Percentiles rank a stretch among this genome's conserved stretches.
Evolutionary conservation across 169 alveolate genomes (phyloP).

Genomic region (Condylostoma magnum): DNA sequence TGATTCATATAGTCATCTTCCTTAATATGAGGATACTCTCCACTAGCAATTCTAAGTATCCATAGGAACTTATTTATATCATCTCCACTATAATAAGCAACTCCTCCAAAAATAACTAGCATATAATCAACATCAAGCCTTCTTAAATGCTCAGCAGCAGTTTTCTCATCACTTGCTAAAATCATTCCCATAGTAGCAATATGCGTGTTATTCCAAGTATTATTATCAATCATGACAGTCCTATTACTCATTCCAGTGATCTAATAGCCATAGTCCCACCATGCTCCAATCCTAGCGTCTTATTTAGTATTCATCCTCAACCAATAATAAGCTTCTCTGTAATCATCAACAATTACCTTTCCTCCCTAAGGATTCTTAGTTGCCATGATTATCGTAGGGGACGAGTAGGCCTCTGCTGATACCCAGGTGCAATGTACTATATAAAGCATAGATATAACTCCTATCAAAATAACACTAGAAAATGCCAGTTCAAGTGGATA

Average conservation of each 20-base stretch:
- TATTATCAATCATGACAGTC: conserved; percentile 96
- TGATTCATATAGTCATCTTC: conserved; percentile 76
- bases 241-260: conserved; percentile 95
- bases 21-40: conserved; percentile 90
- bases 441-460: conserved; percentile 57
- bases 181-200: conserved; percentile 97
- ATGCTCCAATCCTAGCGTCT: conserved; percentile 92
- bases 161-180: conserved; percentile 93
- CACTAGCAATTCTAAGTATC: conserved; percentile 97
- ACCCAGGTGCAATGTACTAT: conserved; percentile 89
- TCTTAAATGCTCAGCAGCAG: conserved; percentile 89
- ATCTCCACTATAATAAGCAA: conserved; percentile 94
- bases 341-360: conserved; percentile 94
- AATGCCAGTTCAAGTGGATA: conserved; percentile 32
- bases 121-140: conserved; percentile 95
- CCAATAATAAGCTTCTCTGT: conserved; percentile 98
- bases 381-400: conserved; percentile 91
- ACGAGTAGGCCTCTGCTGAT: conserved; percentile 91
- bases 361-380: conserved; percentile 78
- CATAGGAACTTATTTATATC: conserved; percentile 97
- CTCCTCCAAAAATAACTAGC: conserved; percentile 95
- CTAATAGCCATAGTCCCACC: conserved; percentile 99
- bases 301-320: conserved; percentile 92
- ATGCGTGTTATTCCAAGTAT: conserved; percentile 97
- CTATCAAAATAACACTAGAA: conserved; percentile 40